These are phyloP conservation scores for Xylaria curta DNA, from an alignment of 495 filamentous ascomycete genomes.

Conservation along the genomic window DNA sequence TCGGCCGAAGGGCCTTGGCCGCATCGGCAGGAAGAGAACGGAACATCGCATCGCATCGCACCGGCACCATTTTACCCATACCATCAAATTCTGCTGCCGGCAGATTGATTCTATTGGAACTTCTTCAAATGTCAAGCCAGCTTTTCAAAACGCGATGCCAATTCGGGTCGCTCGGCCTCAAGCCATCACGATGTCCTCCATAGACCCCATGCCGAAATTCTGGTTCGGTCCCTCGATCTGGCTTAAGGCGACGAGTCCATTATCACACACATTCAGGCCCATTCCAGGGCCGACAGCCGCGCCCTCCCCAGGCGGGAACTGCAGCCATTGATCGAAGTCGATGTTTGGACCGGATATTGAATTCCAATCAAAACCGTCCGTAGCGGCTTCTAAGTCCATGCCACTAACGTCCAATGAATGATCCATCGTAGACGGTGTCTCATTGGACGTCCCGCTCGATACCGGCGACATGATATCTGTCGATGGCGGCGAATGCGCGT, in stretches of 20 bases:
- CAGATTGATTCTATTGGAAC: slow-evolving; percentile 7
- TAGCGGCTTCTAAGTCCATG: slow-evolving; percentile 33
- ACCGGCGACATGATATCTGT: slow-evolving; percentile 44
- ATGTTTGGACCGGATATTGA: slow-evolving; percentile 44
- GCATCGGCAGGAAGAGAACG: neutral
- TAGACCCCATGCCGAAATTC: slow-evolving; percentile 6
- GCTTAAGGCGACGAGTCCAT: slow-evolving; percentile 25
- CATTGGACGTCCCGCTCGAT: slow-evolving; percentile 34
- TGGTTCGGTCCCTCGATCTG: slow-evolving; percentile 25
- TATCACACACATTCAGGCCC: slow-evolving; percentile 24
- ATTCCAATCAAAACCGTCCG: slow-evolving; percentile 47
- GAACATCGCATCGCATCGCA: neutral
- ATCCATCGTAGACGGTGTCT: slow-evolving; percentile 28
- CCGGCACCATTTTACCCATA: neutral
- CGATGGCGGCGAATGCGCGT: slow-evolving; percentile 41
- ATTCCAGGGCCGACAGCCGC: slow-evolving; percentile 27
- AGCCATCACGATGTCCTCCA: slow-evolving; percentile 20
- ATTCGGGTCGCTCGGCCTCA: neutral
- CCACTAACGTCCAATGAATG: slow-evolving; percentile 18
- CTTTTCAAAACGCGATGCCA: neutral
- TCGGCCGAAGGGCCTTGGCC: neutral
- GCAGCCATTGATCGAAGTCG: slow-evolving; percentile 54
- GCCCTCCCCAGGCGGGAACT: slow-evolving; percentile 47
- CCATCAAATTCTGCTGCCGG: neutral
- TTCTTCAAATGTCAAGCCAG: neutral